Percentiles rank a stretch among this genome's conserved stretches.
These are phyloP conservation scores for Ophiostoma tasmaniense DNA, from an alignment of 2,329 filamentous ascomycete species.

Conservation along the genomic window DNA sequence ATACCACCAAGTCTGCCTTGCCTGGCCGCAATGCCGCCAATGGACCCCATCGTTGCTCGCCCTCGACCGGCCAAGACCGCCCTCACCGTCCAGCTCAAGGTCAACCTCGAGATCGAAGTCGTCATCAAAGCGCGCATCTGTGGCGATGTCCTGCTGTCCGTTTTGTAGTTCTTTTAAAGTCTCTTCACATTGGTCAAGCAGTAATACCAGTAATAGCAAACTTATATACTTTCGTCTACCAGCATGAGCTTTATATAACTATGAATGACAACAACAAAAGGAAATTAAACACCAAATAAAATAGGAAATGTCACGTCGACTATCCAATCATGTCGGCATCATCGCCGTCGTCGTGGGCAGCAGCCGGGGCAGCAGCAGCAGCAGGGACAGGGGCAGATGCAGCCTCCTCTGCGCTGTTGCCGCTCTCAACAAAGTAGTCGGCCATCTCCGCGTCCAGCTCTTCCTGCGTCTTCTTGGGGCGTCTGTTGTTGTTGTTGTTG, in stretches of 20 bases:
- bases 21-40: background rate
- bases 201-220: background rate
- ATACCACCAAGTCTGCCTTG: too few species aligned
- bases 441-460: conserved; percentile 96
- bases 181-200: background rate
- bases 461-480: conserved; percentile 66
- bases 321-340: conserved; percentile 27
- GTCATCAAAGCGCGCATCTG: conserved; percentile 60
- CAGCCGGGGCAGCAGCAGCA: conserved; percentile 25
- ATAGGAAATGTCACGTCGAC: background rate
- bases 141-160: conserved; percentile 56
- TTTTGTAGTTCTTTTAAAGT: conserved; percentile 25
- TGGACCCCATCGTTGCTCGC: background rate
- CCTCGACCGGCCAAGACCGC: conserved; percentile 26
- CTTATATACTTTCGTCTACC: background rate
- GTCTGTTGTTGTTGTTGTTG: conserved; percentile 22
- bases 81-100: conserved; percentile 52
- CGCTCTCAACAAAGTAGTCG: conserved; percentile 63
- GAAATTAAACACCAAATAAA: background rate
- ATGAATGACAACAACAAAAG: background rate
- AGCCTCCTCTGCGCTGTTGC: conserved; percentile 26
- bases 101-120: conserved; percentile 60
- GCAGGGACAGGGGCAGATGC: conserved; percentile 28
- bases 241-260: background rate
- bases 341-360: conserved; percentile 32